These are phyloP conservation scores for Alternaria rosae DNA, from an alignment of 2,329 filamentous ascomycete species.

Conservation along the genomic window DNA sequence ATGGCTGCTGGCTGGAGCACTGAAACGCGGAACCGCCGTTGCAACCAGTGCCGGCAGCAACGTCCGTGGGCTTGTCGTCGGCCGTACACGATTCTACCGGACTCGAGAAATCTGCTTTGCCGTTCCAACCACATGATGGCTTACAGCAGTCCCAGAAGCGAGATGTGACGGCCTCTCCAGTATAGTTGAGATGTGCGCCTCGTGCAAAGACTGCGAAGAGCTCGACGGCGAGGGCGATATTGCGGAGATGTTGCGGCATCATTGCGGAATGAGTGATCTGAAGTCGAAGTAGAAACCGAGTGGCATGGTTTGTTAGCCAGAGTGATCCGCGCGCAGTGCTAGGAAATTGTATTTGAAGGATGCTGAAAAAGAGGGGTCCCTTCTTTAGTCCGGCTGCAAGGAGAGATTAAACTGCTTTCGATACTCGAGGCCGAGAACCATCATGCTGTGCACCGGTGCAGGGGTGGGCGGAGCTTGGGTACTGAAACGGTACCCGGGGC, in stretches of 20 bases:
- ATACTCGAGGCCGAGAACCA: slow-evolving; percentile 43
- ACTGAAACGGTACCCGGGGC: slow-evolving; percentile 36
- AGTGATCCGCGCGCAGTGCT: slow-evolving; percentile 30
- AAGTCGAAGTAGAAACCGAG: slow-evolving; percentile 38
- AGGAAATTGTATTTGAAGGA: slow-evolving; percentile 47
- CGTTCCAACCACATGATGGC: slow-evolving; percentile 68
- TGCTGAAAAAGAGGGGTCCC: slow-evolving; percentile 42
- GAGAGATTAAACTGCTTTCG: slow-evolving; percentile 46
- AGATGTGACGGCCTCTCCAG: slow-evolving; percentile 44
- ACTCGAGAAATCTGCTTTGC: slow-evolving; percentile 61
- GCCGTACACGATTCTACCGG: slow-evolving; percentile 64
- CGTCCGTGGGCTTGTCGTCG: slow-evolving; percentile 61
- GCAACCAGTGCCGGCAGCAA: slow-evolving; percentile 61
- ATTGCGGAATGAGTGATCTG: slow-evolving; percentile 43
- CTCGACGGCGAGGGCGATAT: slow-evolving; percentile 30
- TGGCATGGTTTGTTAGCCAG: slow-evolving; percentile 45
- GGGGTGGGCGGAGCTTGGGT: slow-evolving; percentile 43
- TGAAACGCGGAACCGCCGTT: slow-evolving; percentile 62
- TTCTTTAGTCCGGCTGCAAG: slow-evolving; percentile 43
- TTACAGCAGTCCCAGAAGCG: slow-evolving; percentile 71
- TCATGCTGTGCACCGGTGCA: slow-evolving; percentile 41
- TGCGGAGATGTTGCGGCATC: slow-evolving; percentile 42
- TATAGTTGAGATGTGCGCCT: slow-evolving; percentile 33
- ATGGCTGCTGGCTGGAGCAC: slow-evolving; percentile 69
- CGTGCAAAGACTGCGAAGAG: slow-evolving; percentile 33